Percentiles rank a stretch among this genome's conserved stretches.
These are phyloP conservation scores for Astathelohania contejeani DNA, from an alignment of 371 early-diverging fungal genomes.

Conservation along the genomic window DNA sequence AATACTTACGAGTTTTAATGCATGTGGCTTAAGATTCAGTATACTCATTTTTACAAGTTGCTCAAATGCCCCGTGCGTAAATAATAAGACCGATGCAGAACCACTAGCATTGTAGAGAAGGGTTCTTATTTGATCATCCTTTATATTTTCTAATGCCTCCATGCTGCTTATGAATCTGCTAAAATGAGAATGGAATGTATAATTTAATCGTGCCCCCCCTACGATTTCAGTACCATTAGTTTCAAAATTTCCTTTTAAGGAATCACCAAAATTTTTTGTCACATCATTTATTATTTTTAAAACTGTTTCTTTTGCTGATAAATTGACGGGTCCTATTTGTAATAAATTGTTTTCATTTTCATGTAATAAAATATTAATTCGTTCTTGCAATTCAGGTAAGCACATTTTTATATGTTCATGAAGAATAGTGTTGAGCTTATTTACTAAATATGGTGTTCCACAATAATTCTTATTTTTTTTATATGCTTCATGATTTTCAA, in stretches of 20 bases:
- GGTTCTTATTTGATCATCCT: slow-evolving; percentile 86
- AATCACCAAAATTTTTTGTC: slow-evolving; percentile 61
- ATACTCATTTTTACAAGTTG: slow-evolving; percentile 78
- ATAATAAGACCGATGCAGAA: slow-evolving; percentile 78
- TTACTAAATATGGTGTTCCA: slow-evolving; percentile 84
- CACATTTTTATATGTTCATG: slow-evolving; percentile 39
- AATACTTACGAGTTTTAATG: slow-evolving; percentile 63
- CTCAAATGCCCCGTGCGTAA: slow-evolving; percentile 87
- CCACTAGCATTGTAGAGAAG: slow-evolving; percentile 89
- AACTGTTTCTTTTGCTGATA: slow-evolving; percentile 27
- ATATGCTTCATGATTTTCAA: slow-evolving; percentile 77
- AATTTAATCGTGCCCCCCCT: slow-evolving; percentile 88
- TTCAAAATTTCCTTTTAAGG: slow-evolving; percentile 78
- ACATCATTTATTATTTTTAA: slow-evolving; percentile 64
- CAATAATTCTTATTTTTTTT: slow-evolving; percentile 80
- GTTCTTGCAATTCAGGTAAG: slow-evolving; percentile 39
- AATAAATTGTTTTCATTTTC: slow-evolving; percentile 52
- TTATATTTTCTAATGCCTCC: slow-evolving; percentile 82
- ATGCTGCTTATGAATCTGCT: slow-evolving; percentile 70
- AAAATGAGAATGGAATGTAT: slow-evolving; percentile 88
- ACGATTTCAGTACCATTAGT: slow-evolving; percentile 74
- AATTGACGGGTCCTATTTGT: slow-evolving; percentile 53
- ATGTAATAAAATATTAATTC: slow-evolving; percentile 22
- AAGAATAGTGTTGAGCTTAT: slow-evolving; percentile 75
- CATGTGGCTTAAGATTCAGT: slow-evolving; percentile 61